These are phyloP conservation scores for Metschnikowia colocasiae DNA, from an alignment of 805 yeast species.

Conservation along the genomic window DNA sequence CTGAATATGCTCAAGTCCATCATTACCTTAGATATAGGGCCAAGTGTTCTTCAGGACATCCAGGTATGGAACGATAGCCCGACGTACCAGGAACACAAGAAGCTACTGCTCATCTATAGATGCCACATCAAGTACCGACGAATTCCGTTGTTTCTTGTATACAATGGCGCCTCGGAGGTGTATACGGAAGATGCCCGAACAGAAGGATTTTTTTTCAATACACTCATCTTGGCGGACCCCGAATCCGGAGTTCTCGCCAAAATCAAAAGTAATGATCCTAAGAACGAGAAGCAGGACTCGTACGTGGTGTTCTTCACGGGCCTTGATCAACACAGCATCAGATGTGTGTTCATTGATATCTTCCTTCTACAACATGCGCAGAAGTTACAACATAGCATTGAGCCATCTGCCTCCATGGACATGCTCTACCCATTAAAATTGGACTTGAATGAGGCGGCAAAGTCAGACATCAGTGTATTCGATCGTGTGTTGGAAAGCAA, in stretches of 20 bases:
- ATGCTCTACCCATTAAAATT: slow-evolving; percentile 7
- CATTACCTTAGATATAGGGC: slow-evolving; percentile 10
- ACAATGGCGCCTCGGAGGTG: slow-evolving; percentile 17
- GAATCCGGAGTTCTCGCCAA: slow-evolving; percentile 13
- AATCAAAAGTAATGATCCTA: background rate
- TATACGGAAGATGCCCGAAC: slow-evolving; percentile 12
- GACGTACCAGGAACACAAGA: background rate
- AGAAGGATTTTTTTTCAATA: slow-evolving; percentile 13
- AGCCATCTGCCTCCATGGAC: background rate
- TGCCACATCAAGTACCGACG: slow-evolving; percentile 10
- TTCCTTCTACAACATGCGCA: slow-evolving; percentile 12
- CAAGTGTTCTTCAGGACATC: slow-evolving; percentile 9
- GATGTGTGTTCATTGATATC: slow-evolving; percentile 22
- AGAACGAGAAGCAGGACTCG: slow-evolving; percentile 5
- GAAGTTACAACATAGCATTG: background rate
- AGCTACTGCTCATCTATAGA: slow-evolving; percentile 4
- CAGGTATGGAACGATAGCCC: slow-evolving; percentile 15
- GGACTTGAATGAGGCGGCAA: slow-evolving; percentile 1
- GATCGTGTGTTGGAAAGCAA: slow-evolving; percentile 35
- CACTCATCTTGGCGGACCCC: slow-evolving; percentile 3
- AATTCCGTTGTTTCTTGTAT: slow-evolving; percentile 16
- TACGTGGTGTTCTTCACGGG: slow-evolving; percentile 28
- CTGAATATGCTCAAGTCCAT: slow-evolving; percentile 10
- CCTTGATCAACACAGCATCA: slow-evolving; percentile 8
- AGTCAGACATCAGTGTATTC: slow-evolving; percentile 25